Percentiles rank a stretch among this genome's conserved stretches.
Evolutionary conservation across 2,329 filamentous ascomycete genomes (phyloP).

Genomic region (Pseudogymnoascus sp.): DNA sequence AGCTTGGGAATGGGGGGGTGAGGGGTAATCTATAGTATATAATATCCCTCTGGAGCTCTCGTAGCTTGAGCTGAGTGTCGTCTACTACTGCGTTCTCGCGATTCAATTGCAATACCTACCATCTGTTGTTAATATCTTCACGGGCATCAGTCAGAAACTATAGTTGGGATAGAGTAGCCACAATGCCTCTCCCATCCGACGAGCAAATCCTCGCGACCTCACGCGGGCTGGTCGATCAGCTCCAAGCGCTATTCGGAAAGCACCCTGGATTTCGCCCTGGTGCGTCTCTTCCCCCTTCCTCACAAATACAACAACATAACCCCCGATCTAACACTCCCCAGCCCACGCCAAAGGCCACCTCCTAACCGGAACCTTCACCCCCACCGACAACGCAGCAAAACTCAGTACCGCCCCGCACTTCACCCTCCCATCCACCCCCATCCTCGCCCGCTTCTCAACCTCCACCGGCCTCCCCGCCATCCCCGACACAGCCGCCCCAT

Average conservation of each 20-base stretch:
- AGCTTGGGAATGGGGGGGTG: background rate
- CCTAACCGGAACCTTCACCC: slow-evolving; percentile 44
- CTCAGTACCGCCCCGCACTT: slow-evolving; percentile 45
- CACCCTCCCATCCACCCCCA: slow-evolving; percentile 35
- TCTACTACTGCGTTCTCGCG: background rate
- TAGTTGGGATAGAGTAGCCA: slow-evolving; percentile 9
- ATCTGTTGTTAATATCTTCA: background rate
- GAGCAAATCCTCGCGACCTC: slow-evolving; percentile 33
- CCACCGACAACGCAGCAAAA: slow-evolving; percentile 34
- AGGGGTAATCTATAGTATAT: slow-evolving; percentile 1
- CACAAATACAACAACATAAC: too few relatives aligned
- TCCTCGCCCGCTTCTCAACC: slow-evolving; percentile 44
- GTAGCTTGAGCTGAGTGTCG: background rate
- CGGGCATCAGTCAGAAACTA: background rate
- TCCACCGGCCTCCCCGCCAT: slow-evolving; percentile 44
- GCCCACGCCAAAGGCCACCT: slow-evolving; percentile 49
- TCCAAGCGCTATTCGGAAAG: slow-evolving; percentile 34
- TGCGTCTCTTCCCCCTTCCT: slow-evolving; percentile 20
- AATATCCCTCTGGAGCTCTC: background rate
- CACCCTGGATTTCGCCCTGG: slow-evolving; percentile 36
- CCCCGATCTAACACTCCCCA: slow-evolving; percentile 20
- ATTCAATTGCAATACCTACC: background rate
- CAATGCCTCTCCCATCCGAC: slow-evolving; percentile 40
- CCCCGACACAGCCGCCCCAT: slow-evolving; percentile 40
- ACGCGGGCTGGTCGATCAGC: slow-evolving; percentile 29